Evolutionary conservation across 225 moss, liverwort and hornwort species (phyloP).

Genomic region (Physcomitrellopsis africana): DNA sequence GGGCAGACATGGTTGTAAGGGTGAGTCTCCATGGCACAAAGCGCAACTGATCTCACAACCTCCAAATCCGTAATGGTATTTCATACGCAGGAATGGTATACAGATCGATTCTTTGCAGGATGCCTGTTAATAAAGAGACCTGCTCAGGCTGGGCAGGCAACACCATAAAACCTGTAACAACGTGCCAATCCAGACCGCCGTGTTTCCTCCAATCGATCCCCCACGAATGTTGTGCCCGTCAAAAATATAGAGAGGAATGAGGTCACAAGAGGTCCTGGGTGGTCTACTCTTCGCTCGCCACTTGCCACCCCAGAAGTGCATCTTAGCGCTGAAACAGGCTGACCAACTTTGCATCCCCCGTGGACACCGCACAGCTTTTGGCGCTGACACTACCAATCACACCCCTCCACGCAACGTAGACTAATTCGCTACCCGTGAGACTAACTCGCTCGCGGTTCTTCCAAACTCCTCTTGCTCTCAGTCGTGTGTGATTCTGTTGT

Average conservation of each 20-base stretch:
- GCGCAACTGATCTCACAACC: no score
- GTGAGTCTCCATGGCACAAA: background rate
- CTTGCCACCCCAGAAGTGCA: no score
- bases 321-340: no score
- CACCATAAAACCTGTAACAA: no score
- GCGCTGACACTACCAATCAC: background rate
- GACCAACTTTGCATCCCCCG: no score
- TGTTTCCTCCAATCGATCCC: no score
- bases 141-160: background rate
- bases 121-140: conserved; percentile 35
- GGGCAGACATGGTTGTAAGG: background rate
- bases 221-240: no score
- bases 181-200: no score
- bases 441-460: background rate
- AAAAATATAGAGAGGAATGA: no score
- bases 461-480: background rate
- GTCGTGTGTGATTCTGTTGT: background rate
- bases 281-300: no score
- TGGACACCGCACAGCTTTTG: background rate
- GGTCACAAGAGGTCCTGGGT: no score
- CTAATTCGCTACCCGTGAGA: background rate
- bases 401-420: background rate
- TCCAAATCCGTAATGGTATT: no score
- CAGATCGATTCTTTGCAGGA: conserved; percentile 39
- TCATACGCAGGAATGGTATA: background rate